phyloP scores from a whole-genome alignment of 176 grass and related monocot species.

The Oryza meridionalis region DNA sequence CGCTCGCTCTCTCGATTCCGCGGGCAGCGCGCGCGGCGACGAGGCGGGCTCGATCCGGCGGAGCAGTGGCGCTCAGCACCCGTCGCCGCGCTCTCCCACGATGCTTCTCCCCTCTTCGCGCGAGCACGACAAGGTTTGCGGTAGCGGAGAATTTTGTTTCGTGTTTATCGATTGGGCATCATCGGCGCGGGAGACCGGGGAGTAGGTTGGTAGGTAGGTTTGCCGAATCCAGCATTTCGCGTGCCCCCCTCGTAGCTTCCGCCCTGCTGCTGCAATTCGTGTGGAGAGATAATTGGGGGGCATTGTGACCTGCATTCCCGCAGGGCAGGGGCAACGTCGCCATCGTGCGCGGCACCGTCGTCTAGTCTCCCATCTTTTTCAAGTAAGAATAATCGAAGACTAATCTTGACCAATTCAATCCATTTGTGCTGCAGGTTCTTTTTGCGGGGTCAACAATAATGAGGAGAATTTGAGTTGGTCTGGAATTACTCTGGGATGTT shows the following conservation, averaged over 20 bases:
- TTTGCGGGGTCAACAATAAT: neutral
- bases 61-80: too few relatives aligned
- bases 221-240: neutral
- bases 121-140: neutral
- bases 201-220: neutral
- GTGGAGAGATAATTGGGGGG: neutral
- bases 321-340: neutral
- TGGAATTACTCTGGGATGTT: conserved; percentile 23
- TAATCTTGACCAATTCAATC: conserved; percentile 9
- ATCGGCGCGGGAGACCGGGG: neutral
- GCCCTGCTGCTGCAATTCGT: neutral
- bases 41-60: neutral
- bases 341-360: neutral
- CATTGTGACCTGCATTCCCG: neutral
- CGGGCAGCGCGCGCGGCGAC: neutral
- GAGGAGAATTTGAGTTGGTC: conserved; percentile 15
- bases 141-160: neutral
- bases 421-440: conserved; percentile 38
- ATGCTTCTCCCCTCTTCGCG: neutral
- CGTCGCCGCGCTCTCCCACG: neutral
- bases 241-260: neutral
- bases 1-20: neutral
- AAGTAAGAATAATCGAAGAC: neutral
- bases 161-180: neutral
- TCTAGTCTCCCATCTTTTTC: neutral